Conservation (phyloP, 2,329 filamentous ascomycete genomes). For the Talaromyces albobiverticillius region DNA sequence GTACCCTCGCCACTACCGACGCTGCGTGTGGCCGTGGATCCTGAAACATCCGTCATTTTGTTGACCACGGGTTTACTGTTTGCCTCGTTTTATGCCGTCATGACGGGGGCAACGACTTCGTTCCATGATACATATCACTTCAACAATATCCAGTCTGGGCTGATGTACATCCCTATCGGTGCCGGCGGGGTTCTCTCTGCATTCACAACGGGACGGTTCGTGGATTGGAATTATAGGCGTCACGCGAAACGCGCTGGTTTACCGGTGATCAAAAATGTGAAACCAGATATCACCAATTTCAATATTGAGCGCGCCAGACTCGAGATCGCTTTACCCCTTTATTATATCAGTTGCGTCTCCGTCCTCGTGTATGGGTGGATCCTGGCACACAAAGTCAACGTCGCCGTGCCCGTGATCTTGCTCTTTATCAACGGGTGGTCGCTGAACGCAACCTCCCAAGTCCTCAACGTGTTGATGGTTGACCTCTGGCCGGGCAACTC, state of each 20-base stretch:
- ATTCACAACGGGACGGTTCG: slow-evolving; percentile 34
- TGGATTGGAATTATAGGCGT: slow-evolving; percentile 44
- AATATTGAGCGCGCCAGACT: slow-evolving; percentile 44
- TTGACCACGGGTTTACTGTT: slow-evolving; percentile 44
- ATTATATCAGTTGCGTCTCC: not conserved
- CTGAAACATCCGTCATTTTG: slow-evolving; percentile 36
- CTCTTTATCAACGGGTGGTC: slow-evolving; percentile 38
- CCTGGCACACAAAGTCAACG: slow-evolving; percentile 29
- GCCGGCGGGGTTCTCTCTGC: slow-evolving; percentile 37
- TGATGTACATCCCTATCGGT: slow-evolving; percentile 44
- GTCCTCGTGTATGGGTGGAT: slow-evolving; percentile 43
- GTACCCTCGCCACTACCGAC: slow-evolving; percentile 39
- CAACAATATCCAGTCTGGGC: slow-evolving; percentile 37
- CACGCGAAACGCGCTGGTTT: slow-evolving; percentile 30
- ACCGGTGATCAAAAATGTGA: slow-evolving; percentile 30
- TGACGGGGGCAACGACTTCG: slow-evolving; percentile 38
- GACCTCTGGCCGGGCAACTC: slow-evolving; percentile 29
- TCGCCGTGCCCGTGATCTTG: slow-evolving; percentile 35
- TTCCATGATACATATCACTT: slow-evolving; percentile 38
- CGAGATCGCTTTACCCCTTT: slow-evolving; percentile 34
- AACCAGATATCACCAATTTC: slow-evolving; percentile 36
- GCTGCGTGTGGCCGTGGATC: slow-evolving; percentile 34
- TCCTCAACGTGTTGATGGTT: not conserved
- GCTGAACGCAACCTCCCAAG: slow-evolving; percentile 22
- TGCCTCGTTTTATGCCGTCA: slow-evolving; percentile 48